phyloP scores from a whole-genome alignment of 805 yeast species.

The Candida methanosorbosa region DNA sequence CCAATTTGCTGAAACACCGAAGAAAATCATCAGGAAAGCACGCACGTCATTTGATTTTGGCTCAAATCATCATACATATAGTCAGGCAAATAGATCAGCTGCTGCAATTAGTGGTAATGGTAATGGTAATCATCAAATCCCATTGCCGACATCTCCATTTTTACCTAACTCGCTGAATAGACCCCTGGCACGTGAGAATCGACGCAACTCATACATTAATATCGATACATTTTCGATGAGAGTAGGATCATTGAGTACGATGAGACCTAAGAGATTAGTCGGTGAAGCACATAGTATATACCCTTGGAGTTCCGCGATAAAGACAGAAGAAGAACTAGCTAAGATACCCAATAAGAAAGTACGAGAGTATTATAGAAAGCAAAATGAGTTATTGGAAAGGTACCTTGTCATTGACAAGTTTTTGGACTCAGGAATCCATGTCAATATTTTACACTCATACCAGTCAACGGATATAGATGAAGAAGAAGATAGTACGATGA shows the following conservation, averaged over 20 bases:
- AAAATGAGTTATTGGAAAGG: constrained; percentile 50
- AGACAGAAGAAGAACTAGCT: constrained; percentile 15
- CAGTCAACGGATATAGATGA: constrained; percentile 30
- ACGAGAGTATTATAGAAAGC: constrained; percentile 41
- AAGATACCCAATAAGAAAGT: constrained; percentile 20
- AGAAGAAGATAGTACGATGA: constrained; percentile 3
- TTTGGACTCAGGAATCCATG: constrained; percentile 64
- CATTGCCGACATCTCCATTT: too few species aligned
- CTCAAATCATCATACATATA: too few species aligned
- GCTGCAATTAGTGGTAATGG: neutral
- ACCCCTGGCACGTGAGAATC: constrained; percentile 11
- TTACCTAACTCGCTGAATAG: too few species aligned
- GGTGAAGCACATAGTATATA: constrained; percentile 29
- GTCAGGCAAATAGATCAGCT: too few species aligned
- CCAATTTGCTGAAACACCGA: too few species aligned
- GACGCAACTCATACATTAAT: constrained; percentile 15
- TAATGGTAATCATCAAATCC: neutral
- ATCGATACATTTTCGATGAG: constrained; percentile 13
- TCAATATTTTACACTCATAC: constrained; percentile 54
- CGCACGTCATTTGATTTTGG: too few species aligned
- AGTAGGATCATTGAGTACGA: constrained; percentile 26
- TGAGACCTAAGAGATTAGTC: constrained; percentile 39
- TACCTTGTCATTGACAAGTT: constrained; percentile 54
- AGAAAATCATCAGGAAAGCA: too few species aligned
- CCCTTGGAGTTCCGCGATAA: constrained; percentile 29